Evolutionary conservation across 352 stramenopile species (phyloP).

Genomic region (Globisporangium barbulae): DNA sequence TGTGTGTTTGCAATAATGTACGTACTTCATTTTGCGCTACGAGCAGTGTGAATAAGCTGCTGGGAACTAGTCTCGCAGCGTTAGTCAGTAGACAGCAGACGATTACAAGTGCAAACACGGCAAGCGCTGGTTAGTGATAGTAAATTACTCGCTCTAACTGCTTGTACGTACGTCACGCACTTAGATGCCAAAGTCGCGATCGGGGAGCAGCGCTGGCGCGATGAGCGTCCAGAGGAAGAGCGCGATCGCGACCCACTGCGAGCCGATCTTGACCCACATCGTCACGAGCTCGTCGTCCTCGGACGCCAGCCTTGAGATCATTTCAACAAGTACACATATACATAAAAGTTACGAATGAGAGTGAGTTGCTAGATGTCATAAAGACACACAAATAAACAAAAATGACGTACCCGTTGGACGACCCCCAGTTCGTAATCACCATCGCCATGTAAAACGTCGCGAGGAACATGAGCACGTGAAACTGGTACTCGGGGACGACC

Average conservation of each 20-base stretch:
- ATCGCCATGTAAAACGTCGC: conserved; percentile 83
- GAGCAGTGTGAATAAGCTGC: too few relatives aligned
- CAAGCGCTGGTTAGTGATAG: neutral
- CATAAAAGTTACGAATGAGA: neutral
- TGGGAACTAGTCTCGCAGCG: too few relatives aligned
- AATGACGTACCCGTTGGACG: conserved; percentile 36
- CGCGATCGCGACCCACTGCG: conserved; percentile 88
- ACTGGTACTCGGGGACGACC: conserved; percentile 63
- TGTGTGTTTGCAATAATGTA: too few relatives aligned
- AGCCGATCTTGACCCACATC: conserved; percentile 95
- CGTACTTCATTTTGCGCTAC: too few relatives aligned
- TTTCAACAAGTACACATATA: neutral
- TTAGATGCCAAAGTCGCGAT: conserved; percentile 83
- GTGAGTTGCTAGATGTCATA: neutral
- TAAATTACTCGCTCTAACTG: neutral
- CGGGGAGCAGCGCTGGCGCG: conserved; percentile 88
- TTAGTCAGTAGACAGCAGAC: too few relatives aligned
- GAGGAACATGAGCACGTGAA: conserved; percentile 71
- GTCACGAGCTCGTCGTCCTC: conserved; percentile 58
- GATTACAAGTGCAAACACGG: too few relatives aligned
- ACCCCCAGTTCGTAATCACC: conserved; percentile 78
- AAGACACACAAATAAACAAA: neutral
- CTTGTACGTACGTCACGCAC: neutral
- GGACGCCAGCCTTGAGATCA: conserved; percentile 15
- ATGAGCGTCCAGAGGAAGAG: conserved; percentile 95